phyloP scores from a whole-genome alignment of 768 basidiomycete genomes.

The Auriscalpium orientale region DNA sequence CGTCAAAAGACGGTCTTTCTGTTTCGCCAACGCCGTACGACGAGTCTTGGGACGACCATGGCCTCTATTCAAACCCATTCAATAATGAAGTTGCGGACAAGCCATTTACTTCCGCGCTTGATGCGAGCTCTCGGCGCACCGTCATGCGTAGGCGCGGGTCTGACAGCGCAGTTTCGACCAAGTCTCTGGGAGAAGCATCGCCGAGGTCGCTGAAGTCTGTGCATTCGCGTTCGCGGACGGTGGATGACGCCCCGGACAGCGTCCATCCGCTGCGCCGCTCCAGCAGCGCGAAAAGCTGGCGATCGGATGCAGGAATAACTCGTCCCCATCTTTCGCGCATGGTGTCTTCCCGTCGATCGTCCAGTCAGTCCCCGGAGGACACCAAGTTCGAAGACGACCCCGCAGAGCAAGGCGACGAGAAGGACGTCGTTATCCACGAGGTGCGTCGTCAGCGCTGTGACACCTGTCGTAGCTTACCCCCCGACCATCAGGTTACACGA shows the following conservation, averaged over 20 bases:
- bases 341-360: constrained; percentile 5
- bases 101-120: constrained; percentile 14
- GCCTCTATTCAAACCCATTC: background rate
- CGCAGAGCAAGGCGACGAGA: constrained; percentile 27
- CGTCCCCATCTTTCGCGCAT: constrained; percentile 10
- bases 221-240: constrained; percentile 19
- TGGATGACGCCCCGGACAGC: constrained; percentile 12
- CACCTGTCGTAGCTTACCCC: background rate
- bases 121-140: background rate
- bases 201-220: background rate
- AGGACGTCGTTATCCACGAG: constrained; percentile 53
- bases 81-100: background rate
- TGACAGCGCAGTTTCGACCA: constrained; percentile 15
- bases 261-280: constrained; percentile 11
- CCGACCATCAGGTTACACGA: constrained; percentile 40
- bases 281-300: constrained; percentile 7
- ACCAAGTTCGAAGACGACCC: background rate
- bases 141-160: constrained; percentile 21
- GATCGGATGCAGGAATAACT: constrained; percentile 6
- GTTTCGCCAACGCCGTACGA: background rate
- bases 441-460: constrained; percentile 25
- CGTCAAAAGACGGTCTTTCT: background rate
- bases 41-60: background rate
- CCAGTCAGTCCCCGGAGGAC: too few species aligned
- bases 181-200: constrained; percentile 9